These are phyloP conservation scores for Vanrija pseudolonga DNA, from an alignment of 1,284 basidiomycete species.

Conservation along the genomic window DNA sequence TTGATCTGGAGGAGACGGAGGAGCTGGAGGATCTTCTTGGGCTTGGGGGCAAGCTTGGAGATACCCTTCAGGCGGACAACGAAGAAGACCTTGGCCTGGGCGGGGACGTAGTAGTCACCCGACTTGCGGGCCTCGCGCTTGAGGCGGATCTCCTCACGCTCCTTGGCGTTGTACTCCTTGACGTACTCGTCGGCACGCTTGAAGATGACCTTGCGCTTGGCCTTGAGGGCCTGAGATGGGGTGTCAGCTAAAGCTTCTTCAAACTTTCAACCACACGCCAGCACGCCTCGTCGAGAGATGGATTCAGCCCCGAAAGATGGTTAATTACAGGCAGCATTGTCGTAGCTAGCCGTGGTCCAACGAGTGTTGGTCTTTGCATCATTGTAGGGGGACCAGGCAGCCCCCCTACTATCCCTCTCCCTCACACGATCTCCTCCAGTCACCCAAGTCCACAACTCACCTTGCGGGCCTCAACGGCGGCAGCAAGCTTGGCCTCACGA, in stretches of 20 bases:
- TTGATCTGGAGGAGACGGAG: slow-evolving; percentile 99
- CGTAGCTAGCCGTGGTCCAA: slow-evolving; percentile 47
- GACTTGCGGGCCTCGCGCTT: slow-evolving; percentile 87
- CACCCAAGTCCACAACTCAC: slow-evolving; percentile 55
- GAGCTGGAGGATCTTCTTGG: slow-evolving; percentile 97
- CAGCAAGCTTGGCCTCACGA: slow-evolving; percentile 87
- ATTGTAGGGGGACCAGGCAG: slow-evolving; percentile 45
- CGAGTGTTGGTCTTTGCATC: slow-evolving; percentile 69
- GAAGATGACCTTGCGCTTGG: slow-evolving; percentile 97
- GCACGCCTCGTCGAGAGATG: slow-evolving; percentile 2
- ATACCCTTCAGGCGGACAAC: slow-evolving; percentile 98
- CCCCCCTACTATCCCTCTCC: neutral
- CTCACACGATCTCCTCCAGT: neutral
- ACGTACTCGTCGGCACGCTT: slow-evolving; percentile 99
- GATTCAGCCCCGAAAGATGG: slow-evolving; percentile 97
- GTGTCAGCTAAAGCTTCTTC: slow-evolving; percentile 1
- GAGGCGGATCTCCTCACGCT: slow-evolving; percentile 95
- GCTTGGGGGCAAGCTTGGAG: slow-evolving; percentile 99
- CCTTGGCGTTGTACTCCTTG: slow-evolving; percentile 89
- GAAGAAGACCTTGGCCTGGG: slow-evolving; percentile 96
- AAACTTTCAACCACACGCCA: neutral
- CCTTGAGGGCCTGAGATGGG: slow-evolving; percentile 67
- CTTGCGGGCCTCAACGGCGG: slow-evolving; percentile 85
- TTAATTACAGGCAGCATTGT: slow-evolving; percentile 77
- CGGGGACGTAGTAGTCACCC: slow-evolving; percentile 96